Conservation (phyloP, 1,139 yeast species). For the Saccharomyces hybrid region DNA sequence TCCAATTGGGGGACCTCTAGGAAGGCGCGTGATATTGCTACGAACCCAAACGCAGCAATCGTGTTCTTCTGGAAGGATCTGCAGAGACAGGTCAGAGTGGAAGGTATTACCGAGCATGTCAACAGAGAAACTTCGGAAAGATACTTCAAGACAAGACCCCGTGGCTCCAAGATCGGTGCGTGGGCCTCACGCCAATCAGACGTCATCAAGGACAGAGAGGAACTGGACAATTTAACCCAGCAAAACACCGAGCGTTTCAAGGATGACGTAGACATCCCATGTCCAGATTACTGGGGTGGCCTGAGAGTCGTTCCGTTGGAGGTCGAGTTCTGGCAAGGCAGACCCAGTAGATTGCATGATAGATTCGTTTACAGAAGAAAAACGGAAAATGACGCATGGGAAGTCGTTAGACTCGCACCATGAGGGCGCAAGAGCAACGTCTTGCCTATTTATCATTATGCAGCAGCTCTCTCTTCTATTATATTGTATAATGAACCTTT, state of each 20-base stretch:
- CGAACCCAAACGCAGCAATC: slow-evolving; percentile 74
- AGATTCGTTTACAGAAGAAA: slow-evolving; percentile 68
- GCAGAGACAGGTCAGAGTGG: slow-evolving; percentile 90
- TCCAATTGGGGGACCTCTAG: slow-evolving; percentile 88
- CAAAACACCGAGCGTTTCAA: slow-evolving; percentile 51
- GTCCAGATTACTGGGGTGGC: slow-evolving; percentile 97
- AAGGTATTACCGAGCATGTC: slow-evolving; percentile 74
- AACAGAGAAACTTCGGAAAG: slow-evolving; percentile 64
- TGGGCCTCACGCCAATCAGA: slow-evolving; percentile 92
- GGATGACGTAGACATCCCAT: slow-evolving; percentile 60
- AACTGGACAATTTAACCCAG: slow-evolving; percentile 47
- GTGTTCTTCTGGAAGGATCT: slow-evolving; percentile 89
- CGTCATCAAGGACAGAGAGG: slow-evolving; percentile 48
- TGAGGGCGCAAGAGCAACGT: slow-evolving; percentile 25
- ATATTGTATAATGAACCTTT: not conserved
- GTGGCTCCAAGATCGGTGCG: slow-evolving; percentile 91
- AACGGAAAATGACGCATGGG: slow-evolving; percentile 48
- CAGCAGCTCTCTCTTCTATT: not conserved
- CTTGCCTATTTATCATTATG: not conserved
- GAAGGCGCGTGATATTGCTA: slow-evolving; percentile 60
- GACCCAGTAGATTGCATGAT: slow-evolving; percentile 84
- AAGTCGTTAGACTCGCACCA: slow-evolving; percentile 66
- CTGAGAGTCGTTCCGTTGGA: slow-evolving; percentile 79
- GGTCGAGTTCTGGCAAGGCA: slow-evolving; percentile 96
- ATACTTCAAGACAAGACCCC: slow-evolving; percentile 80